These are phyloP conservation scores for Cladosporium sp. DNA, from an alignment of 2,329 filamentous ascomycete species.

Conservation along the genomic window DNA sequence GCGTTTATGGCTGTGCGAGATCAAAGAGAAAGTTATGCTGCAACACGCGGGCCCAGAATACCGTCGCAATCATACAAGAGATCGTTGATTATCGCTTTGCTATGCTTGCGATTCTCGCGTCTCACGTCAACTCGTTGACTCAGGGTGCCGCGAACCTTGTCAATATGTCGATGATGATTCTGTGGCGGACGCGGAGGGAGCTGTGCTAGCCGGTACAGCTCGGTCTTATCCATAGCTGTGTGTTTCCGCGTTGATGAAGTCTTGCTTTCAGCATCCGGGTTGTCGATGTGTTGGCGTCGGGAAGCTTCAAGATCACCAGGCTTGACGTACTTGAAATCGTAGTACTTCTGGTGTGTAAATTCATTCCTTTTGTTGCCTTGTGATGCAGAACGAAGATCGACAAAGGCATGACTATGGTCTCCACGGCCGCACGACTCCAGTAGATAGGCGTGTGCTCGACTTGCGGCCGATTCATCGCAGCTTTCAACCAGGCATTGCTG, in stretches of 20 bases:
- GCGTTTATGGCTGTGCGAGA: too few relatives aligned
- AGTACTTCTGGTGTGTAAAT: not conserved
- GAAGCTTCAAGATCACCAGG: not conserved
- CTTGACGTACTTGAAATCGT: not conserved
- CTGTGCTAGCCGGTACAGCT: not conserved
- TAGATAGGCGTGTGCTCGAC: not conserved
- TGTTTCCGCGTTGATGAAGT: not conserved
- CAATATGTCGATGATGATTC: not conserved
- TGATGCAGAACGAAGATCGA: not conserved
- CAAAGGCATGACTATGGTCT: not conserved
- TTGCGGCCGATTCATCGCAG: not conserved
- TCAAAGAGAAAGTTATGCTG: too few relatives aligned
- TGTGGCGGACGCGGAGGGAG: not conserved
- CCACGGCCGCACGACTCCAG: not conserved
- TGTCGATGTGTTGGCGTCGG: not conserved
- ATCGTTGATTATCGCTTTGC: not conserved
- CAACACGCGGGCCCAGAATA: too few relatives aligned
- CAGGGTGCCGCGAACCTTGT: not conserved
- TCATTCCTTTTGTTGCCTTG: not conserved
- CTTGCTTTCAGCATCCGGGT: not conserved
- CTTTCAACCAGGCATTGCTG: not conserved
- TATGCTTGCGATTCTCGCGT: not conserved
- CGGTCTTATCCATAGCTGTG: not conserved
- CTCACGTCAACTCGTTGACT: not conserved
- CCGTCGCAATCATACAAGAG: not conserved